These are phyloP conservation scores for Phytophthora fragariaefolia DNA, from an alignment of 352 stramenopile genomes.

Conservation along the genomic window DNA sequence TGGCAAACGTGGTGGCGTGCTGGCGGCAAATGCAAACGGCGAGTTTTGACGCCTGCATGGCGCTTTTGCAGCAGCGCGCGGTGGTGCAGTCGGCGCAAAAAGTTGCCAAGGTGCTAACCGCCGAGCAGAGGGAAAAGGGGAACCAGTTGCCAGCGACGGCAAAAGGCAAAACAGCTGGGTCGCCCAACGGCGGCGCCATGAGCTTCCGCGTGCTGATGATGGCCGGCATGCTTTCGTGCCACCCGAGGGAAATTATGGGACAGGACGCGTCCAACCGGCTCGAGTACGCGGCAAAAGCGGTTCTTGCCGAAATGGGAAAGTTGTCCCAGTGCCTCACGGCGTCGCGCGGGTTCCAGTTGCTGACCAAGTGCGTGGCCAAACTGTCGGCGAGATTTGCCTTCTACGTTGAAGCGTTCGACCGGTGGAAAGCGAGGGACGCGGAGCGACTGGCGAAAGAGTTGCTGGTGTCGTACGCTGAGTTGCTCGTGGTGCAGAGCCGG, in stretches of 20 bases:
- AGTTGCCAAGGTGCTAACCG: constrained; percentile 62
- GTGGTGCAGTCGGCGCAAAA: constrained; percentile 57
- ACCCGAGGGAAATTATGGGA: constrained; percentile 73
- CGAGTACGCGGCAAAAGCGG: constrained; percentile 50
- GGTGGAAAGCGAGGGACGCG: constrained; percentile 68
- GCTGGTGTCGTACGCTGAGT: constrained; percentile 58
- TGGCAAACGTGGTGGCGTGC: constrained; percentile 49
- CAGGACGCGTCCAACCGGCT: constrained; percentile 47
- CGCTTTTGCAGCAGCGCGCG: constrained; percentile 61
- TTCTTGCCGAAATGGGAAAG: constrained; percentile 48
- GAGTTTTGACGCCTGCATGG: constrained; percentile 71
- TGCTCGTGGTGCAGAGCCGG: constrained; percentile 52
- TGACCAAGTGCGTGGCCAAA: constrained; percentile 50
- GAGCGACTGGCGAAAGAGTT: constrained; percentile 60
- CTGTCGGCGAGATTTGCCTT: constrained; percentile 68
- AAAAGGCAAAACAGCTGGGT: constrained; percentile 7
- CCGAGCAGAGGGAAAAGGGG: constrained; percentile 14
- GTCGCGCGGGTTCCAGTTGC: constrained; percentile 26
- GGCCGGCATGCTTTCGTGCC: constrained; percentile 74
- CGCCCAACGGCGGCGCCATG: constrained; percentile 20
- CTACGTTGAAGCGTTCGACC: constrained; percentile 71
- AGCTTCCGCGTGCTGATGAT: constrained; percentile 74
- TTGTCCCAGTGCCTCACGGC: constrained; percentile 44
- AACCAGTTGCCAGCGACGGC: too few relatives aligned
- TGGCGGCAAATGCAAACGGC: constrained; percentile 46